Evolutionary conservation across 164 flowering plant species (phyloP), one percentile per base, ranked within the genome.

Genomic region (Vitis labrusca): DNA sequence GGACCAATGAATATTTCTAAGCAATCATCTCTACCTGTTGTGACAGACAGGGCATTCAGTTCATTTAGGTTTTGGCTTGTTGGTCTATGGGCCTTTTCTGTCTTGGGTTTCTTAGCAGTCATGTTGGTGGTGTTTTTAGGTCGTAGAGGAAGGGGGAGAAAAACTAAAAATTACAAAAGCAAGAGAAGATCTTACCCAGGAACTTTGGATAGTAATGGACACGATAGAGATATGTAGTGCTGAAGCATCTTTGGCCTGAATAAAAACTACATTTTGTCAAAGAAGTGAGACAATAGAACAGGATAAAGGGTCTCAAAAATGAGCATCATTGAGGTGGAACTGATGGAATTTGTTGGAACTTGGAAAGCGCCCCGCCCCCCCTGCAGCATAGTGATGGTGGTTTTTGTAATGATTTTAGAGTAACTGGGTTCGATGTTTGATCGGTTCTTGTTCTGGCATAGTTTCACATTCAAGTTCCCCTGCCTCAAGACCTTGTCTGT

Each of bases 51-150:
- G 17, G 57, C 62, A 2, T 73, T 82, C 49, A 71, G 76, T 64
- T 80, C 92, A 54, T 72, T 86, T 60, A 86, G 81, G 73, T 55
- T 75, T 61, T 91, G 91, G 97, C 73, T 90, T 56, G 71, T 92
- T 48, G 85, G 72, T 32, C 50, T 94, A 12, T 92, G 98, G 97
- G 80, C 68, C 4, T 58, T 87, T 17, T 88, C 83, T 14, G 81
- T 87, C 19, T 52, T 86, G 44, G 94, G 90, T 49, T 88, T 92
- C 83, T 66, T 87, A 63, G 76, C 74, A 11, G 81, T 88, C 44
- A 76, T 80, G 64, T 73, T 82, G 3, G 67, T 83, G 76, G 68
- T 84, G 66, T 66, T 78, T 32, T 77, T 80, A 2, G 74, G 85
- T 47, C 79, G 79, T 19, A 89, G 69, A 70, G 79, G 77, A 17